Evolutionary conservation across 257 asterid species (phyloP).

Genomic region (Solanum tarapatanum): DNA sequence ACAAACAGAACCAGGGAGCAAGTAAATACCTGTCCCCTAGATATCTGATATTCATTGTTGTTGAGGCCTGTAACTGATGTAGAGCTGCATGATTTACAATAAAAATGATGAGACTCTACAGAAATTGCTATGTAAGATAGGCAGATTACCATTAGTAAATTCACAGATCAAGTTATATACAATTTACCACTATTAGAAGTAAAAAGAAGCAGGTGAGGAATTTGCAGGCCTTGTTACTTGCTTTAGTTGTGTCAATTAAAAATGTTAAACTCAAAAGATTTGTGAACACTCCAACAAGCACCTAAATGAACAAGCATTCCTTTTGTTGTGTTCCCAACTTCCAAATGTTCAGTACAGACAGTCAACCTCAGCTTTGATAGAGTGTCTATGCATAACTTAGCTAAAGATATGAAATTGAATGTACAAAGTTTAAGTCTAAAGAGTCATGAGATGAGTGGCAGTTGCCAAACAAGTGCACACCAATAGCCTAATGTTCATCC

Average conservation of each 20-base stretch:
- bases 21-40: slow-evolving; percentile 70
- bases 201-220: background rate
- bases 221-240: background rate
- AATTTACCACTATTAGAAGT: background rate
- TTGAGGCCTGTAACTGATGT: slow-evolving; percentile 89
- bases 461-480: background rate
- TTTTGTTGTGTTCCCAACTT: background rate
- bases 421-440: background rate
- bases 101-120: slow-evolving; percentile 4
- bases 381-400: background rate
- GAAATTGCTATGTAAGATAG: background rate
- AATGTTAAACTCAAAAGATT: background rate
- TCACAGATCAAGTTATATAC: background rate
- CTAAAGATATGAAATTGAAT: background rate
- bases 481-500: background rate
- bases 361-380: background rate
- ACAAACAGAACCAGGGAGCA: background rate
- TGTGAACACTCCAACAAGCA: background rate
- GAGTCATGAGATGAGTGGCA: background rate
- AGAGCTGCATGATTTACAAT: slow-evolving; percentile 40
- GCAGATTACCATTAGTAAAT: background rate
- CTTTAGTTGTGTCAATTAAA: background rate
- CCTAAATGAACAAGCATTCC: background rate
- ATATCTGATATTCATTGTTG: slow-evolving; percentile 93
- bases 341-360: background rate